Evolutionary conservation across 1,284 basidiomycete genomes (phyloP).

Genomic region (Ustilago trichophora): DNA sequence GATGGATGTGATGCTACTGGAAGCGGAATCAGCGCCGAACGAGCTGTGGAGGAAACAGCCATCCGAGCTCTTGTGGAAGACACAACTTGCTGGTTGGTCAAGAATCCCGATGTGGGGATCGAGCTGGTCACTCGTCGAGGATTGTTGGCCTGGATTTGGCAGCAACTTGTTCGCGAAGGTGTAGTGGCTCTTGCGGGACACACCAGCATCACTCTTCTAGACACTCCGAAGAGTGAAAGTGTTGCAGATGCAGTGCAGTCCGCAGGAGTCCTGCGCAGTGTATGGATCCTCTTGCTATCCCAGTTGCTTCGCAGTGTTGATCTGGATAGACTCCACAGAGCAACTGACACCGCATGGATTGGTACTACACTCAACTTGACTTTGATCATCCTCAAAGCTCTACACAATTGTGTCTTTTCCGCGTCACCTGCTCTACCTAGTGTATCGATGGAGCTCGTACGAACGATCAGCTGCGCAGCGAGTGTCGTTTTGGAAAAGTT

Average conservation of each 20-base stretch:
- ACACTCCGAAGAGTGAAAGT: background rate
- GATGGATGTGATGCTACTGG: conserved; percentile 70
- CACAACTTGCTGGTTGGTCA: conserved; percentile 29
- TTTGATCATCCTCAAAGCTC: conserved; percentile 8
- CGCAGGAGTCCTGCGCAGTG: conserved; percentile 2
- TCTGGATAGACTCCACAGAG: conserved; percentile 36
- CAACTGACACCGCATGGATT: conserved; percentile 26
- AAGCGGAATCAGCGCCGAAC: conserved; percentile 4
- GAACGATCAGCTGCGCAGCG: conserved; percentile 17
- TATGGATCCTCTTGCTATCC: conserved; percentile 19
- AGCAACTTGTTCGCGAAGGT: conserved; percentile 36
- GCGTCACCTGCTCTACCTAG: background rate
- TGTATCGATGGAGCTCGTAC: conserved; percentile 3
- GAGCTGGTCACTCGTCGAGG: conserved; percentile 46
- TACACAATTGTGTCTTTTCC: conserved; percentile 16
- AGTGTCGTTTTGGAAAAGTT: conserved; percentile 10
- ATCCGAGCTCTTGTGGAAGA: conserved; percentile 38
- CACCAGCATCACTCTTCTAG: background rate
- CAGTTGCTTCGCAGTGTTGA: conserved; percentile 18
- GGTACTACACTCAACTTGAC: conserved; percentile 11
- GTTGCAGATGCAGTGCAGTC: background rate
- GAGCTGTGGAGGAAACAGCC: conserved; percentile 30
- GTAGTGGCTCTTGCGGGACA: conserved; percentile 19
- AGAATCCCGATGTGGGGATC: conserved; percentile 34
- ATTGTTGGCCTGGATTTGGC: conserved; percentile 50